phyloP scores from a whole-genome alignment of 164 flowering plant species.

The Saururus chinensis region DNA sequence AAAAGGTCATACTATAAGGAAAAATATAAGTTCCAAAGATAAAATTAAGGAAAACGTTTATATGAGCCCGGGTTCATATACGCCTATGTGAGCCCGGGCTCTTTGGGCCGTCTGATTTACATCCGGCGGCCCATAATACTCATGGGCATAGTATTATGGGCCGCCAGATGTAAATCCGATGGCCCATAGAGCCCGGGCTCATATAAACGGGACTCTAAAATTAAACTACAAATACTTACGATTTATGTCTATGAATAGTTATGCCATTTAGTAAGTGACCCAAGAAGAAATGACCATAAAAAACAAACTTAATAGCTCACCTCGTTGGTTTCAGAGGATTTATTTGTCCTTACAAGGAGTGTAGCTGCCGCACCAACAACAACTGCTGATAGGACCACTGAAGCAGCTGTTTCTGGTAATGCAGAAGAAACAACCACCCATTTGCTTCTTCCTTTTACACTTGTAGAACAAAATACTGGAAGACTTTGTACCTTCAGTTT shows the following conservation, averaged over 20 bases:
- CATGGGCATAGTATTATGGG: too few relatives aligned
- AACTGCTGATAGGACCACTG: constrained; percentile 64
- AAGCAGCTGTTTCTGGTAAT: constrained; percentile 69
- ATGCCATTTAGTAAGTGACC: not conserved
- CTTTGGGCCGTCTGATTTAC: too few relatives aligned
- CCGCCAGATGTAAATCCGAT: too few relatives aligned
- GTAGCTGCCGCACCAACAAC: constrained; percentile 87
- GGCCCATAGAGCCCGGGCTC: too few relatives aligned
- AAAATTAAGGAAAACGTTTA: too few relatives aligned
- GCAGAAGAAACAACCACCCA: constrained; percentile 22
- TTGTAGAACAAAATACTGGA: not conserved
- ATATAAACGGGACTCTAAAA: too few relatives aligned
- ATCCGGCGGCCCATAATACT: too few relatives aligned
- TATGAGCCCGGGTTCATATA: too few relatives aligned
- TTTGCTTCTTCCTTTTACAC: constrained; percentile 16
- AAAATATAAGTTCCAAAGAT: not conserved
- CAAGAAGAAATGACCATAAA: constrained; percentile 6
- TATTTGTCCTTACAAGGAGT: constrained; percentile 39
- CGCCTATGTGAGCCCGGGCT: too few relatives aligned
- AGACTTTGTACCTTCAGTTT: not conserved
- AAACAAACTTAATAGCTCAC: constrained; percentile 18
- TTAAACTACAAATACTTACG: not conserved
- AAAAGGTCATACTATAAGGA: constrained; percentile 1
- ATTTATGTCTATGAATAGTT: not conserved
- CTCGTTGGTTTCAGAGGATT: constrained; percentile 36